Evolutionary conservation across 2,329 filamentous ascomycete genomes (phyloP).

Genomic region (Aspergillus sergii): DNA sequence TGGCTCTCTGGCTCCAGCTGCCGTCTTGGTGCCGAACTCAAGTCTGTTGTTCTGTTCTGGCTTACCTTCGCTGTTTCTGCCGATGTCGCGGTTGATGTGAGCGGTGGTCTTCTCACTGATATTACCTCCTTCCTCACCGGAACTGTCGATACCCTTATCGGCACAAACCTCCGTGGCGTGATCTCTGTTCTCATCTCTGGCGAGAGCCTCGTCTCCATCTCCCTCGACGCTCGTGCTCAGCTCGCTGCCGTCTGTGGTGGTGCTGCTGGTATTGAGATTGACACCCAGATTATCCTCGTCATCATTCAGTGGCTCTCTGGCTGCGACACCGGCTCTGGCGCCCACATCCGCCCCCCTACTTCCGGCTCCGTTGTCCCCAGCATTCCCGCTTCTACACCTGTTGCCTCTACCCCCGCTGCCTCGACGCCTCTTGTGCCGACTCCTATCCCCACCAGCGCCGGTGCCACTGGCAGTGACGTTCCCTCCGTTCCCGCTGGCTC

Average conservation of each 20-base stretch:
- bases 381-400: slow-evolving; percentile 9
- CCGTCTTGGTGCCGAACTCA: slow-evolving; percentile 38
- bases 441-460: not conserved
- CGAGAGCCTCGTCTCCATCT: slow-evolving; percentile 35
- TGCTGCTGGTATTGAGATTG: slow-evolving; percentile 50
- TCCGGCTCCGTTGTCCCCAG: slow-evolving; percentile 22
- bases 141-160: slow-evolving; percentile 30
- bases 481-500: slow-evolving; percentile 12
- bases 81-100: slow-evolving; percentile 32
- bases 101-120: slow-evolving; percentile 29
- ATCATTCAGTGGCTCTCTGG: slow-evolving; percentile 45
- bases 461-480: not conserved
- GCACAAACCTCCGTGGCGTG: slow-evolving; percentile 35
- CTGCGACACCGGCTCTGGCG: slow-evolving; percentile 29
- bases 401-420: slow-evolving; percentile 8
- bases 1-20: slow-evolving; percentile 37
- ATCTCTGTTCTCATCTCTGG: slow-evolving; percentile 35
- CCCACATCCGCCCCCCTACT: slow-evolving; percentile 14
- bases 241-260: slow-evolving; percentile 40
- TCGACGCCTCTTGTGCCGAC: slow-evolving; percentile 8
- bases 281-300: slow-evolving; percentile 56
- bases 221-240: slow-evolving; percentile 37
- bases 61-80: slow-evolving; percentile 33
- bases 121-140: slow-evolving; percentile 35
- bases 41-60: slow-evolving; percentile 41